Percentiles rank a stretch among this genome's conserved stretches.
phyloP scores from a whole-genome alignment of 2,329 filamentous ascomycete genomes.

The Diaporthe capsici region DNA sequence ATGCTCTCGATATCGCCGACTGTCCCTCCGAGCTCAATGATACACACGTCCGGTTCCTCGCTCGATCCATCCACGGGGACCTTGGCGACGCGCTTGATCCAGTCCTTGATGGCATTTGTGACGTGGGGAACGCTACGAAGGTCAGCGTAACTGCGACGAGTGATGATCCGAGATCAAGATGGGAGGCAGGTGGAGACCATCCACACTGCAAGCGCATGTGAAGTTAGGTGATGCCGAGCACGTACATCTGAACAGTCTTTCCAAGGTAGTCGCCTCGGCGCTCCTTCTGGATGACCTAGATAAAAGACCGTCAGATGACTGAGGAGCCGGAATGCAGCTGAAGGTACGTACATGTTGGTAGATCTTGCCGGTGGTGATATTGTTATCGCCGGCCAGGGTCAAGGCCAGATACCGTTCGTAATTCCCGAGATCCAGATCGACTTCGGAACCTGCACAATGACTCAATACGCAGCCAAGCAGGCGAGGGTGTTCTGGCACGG shows the following conservation, averaged over 20 bases:
- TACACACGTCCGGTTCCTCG: conserved; percentile 90
- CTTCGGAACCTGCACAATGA: conserved; percentile 48
- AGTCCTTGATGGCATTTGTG: conserved; percentile 91
- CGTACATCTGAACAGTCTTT: conserved; percentile 82
- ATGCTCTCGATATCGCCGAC: conserved; percentile 85
- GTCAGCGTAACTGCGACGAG: conserved; percentile 26
- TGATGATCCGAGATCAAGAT: not conserved
- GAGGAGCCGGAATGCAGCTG: conserved; percentile 2
- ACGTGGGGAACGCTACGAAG: conserved; percentile 80
- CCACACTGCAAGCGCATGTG: not conserved
- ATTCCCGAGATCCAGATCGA: conserved; percentile 70
- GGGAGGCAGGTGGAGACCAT: not conserved
- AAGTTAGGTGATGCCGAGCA: conserved; percentile 22
- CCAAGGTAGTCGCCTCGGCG: conserved; percentile 83
- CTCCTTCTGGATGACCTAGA: conserved; percentile 66
- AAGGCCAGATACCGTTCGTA: conserved; percentile 82
- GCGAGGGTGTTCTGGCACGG: not conserved
- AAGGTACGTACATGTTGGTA: conserved; percentile 88
- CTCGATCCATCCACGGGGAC: conserved; percentile 89
- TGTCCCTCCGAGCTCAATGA: conserved; percentile 70
- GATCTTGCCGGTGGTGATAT: conserved; percentile 98
- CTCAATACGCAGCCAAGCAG: conserved; percentile 6
- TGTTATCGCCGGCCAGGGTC: conserved; percentile 87
- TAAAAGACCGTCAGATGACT: conserved; percentile 28
- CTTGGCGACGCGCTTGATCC: conserved; percentile 88